These are phyloP conservation scores for Calocera cornea DNA, from an alignment of 768 basidiomycete genomes.

Conservation along the genomic window DNA sequence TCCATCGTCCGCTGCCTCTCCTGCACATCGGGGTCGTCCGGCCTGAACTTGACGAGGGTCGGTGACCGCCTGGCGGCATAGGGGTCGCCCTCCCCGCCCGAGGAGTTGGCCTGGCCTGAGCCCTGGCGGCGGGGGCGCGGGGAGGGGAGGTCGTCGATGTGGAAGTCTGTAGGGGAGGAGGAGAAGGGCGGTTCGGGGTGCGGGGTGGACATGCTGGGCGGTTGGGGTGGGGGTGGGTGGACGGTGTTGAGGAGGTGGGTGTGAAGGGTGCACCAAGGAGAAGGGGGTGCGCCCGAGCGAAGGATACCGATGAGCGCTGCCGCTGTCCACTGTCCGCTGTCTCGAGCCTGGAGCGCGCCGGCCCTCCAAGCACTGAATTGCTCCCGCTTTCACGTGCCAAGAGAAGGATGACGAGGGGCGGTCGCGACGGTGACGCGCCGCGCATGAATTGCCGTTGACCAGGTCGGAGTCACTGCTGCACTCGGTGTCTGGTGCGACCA, in stretches of 20 bases:
- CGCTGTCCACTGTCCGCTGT: background rate
- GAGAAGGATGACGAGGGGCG: too few relatives aligned
- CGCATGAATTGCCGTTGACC: too few relatives aligned
- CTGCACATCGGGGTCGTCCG: conserved; percentile 55
- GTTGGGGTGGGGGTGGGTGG: background rate
- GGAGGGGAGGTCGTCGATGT: background rate
- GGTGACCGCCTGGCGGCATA: background rate
- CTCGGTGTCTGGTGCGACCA: background rate
- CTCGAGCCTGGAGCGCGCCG: background rate
- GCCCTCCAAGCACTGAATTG: background rate
- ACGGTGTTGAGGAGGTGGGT: background rate
- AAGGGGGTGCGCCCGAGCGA: background rate
- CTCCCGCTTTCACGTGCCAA: background rate
- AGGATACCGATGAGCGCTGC: background rate
- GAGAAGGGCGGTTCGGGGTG: background rate
- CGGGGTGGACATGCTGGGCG: background rate
- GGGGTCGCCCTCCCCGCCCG: background rate
- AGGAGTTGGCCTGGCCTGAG: background rate
- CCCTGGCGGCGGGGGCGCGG: background rate
- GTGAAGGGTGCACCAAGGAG: background rate
- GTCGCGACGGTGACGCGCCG: too few relatives aligned
- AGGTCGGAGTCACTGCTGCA: background rate
- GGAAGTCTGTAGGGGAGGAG: background rate
- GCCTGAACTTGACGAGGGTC: conserved; percentile 23
- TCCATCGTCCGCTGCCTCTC: conserved; percentile 91